Conservation (phyloP, 2,329 filamentous ascomycete species). For the Phaeomoniella chlamydospora region DNA sequence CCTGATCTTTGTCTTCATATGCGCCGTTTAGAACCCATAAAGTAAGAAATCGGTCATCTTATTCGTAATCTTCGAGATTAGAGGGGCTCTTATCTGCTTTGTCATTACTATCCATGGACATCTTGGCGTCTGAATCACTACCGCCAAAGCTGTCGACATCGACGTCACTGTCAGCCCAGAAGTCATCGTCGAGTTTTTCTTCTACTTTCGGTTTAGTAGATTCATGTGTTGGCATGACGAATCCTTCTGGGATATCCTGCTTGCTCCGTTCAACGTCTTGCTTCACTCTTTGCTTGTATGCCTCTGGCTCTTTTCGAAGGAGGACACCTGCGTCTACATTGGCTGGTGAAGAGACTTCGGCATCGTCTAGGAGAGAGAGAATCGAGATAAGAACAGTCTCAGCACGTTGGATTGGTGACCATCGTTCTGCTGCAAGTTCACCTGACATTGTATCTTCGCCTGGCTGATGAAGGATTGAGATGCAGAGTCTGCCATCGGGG, state of each 20-base stretch:
- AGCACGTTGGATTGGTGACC: slow-evolving; percentile 85
- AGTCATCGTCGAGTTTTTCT: slow-evolving; percentile 59
- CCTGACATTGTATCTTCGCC: slow-evolving; percentile 90
- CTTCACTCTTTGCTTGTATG: slow-evolving; percentile 56
- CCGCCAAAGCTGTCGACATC: slow-evolving; percentile 66
- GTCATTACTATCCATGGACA: slow-evolving; percentile 31
- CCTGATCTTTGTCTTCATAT: too few species aligned
- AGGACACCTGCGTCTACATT: slow-evolving; percentile 88
- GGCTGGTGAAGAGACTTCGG: slow-evolving; percentile 82
- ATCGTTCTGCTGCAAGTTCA: slow-evolving; percentile 77
- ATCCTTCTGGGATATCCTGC: slow-evolving; percentile 63
- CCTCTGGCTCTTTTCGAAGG: slow-evolving; percentile 56
- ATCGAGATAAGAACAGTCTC: slow-evolving; percentile 92
- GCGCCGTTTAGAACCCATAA: too few species aligned
- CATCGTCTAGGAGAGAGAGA: slow-evolving; percentile 80
- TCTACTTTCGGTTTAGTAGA: slow-evolving; percentile 36
- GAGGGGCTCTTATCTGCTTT: slow-evolving; percentile 48
- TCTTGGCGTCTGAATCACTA: slow-evolving; percentile 44
- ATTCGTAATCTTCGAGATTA: slow-evolving; percentile 43
- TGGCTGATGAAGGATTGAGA: slow-evolving; percentile 86
- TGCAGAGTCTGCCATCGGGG: slow-evolving; percentile 77
- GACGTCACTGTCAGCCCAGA: slow-evolving; percentile 61
- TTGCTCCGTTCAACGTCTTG: slow-evolving; percentile 61
- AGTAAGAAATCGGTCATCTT: too few species aligned
- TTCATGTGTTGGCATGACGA: slow-evolving; percentile 66